These are phyloP conservation scores for Fusarium multiceps DNA, from an alignment of 2,329 filamentous ascomycete species.

Conservation along the genomic window DNA sequence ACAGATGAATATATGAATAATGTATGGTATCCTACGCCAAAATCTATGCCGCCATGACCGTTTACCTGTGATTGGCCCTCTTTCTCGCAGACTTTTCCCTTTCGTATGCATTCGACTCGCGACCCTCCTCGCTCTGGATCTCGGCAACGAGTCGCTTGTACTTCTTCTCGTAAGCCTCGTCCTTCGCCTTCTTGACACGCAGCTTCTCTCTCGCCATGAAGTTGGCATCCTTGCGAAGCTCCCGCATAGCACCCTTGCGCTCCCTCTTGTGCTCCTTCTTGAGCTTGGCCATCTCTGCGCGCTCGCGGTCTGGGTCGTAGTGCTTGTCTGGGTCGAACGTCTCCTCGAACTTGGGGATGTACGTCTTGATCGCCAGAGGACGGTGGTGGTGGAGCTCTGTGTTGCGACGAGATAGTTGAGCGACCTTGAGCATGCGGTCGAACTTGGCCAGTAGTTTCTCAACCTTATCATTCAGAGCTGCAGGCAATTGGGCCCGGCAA, in stretches of 20 bases:
- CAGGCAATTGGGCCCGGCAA: constrained; percentile 63
- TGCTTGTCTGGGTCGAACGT: constrained; percentile 93
- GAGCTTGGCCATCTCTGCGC: constrained; percentile 85
- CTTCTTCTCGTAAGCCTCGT: constrained; percentile 96
- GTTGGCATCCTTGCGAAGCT: constrained; percentile 93
- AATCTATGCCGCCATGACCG: constrained; percentile 15
- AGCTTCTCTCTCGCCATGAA: constrained; percentile 94
- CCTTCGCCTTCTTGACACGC: constrained; percentile 90
- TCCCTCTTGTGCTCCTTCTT: constrained; percentile 94
- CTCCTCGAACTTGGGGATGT: constrained; percentile 95
- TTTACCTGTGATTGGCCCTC: constrained; percentile 64
- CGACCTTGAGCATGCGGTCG: constrained; percentile 66
- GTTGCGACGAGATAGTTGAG: constrained; percentile 76
- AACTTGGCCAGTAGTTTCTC: constrained; percentile 60
- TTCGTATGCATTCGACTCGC: constrained; percentile 89
- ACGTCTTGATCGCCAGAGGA: constrained; percentile 86
- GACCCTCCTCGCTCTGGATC: constrained; percentile 94
- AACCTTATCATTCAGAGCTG: constrained; percentile 54
- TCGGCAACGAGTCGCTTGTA: constrained; percentile 91
- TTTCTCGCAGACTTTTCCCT: constrained; percentile 83
- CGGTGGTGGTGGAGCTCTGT: constrained; percentile 90
- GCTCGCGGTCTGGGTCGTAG: constrained; percentile 95
- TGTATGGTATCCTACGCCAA: constrained; percentile 39
- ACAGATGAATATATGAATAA: constrained; percentile 25
- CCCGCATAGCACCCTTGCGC: constrained; percentile 92